Conservation (phyloP, 805 yeast genomes). For the Saccharomycopsis fodiens region DNA sequence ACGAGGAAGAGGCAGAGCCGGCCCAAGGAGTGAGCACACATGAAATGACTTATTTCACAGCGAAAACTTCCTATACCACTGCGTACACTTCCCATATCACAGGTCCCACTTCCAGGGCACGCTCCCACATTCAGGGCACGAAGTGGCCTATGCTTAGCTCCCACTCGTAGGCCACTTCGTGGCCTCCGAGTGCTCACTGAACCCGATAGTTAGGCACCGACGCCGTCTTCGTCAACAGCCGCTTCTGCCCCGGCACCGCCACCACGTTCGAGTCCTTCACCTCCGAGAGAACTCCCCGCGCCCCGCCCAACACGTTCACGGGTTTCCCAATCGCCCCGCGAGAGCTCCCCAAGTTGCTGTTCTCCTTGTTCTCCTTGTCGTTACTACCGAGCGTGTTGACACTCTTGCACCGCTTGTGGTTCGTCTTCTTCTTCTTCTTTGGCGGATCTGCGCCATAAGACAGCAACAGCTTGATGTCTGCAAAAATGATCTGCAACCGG, state of each 20-base stretch:
- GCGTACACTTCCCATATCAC: too few species aligned
- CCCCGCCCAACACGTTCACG: neutral
- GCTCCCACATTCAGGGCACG: too few species aligned
- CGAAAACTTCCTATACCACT: too few species aligned
- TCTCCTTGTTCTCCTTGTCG: neutral
- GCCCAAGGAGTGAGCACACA: too few species aligned
- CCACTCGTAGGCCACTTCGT: too few species aligned
- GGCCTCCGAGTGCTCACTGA: neutral
- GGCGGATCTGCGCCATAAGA: neutral
- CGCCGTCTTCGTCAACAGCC: neutral
- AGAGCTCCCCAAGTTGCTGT: neutral
- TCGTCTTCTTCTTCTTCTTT: constrained; percentile 1
- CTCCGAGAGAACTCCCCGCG: neutral
- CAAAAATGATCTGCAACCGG: constrained; percentile 15
- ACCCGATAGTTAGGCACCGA: neutral
- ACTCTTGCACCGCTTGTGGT: neutral
- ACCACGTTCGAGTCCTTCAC: neutral
- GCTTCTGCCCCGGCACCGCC: neutral
- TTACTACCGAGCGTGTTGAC: neutral
- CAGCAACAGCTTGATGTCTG: constrained; percentile 14
- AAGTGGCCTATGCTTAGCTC: too few species aligned
- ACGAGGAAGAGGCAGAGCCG: too few species aligned
- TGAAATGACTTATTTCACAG: too few species aligned
- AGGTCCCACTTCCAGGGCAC: too few species aligned
- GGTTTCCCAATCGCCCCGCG: neutral